These are phyloP conservation scores for Yarrowia keelungensis DNA, from an alignment of 805 yeast genomes.

Conservation along the genomic window DNA sequence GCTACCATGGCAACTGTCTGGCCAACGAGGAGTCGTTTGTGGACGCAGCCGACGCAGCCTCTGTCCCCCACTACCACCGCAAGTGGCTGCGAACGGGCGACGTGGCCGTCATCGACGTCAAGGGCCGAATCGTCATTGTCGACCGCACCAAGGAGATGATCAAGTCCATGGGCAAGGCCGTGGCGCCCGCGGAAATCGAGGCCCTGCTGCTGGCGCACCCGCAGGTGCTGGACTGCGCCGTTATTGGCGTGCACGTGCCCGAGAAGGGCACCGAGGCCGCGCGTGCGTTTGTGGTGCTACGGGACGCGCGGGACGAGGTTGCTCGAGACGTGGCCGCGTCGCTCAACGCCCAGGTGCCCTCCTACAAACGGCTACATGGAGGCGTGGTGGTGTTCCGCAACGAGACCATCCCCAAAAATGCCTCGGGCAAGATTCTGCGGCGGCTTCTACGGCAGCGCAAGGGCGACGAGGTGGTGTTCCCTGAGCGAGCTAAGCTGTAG, in stretches of 20 bases:
- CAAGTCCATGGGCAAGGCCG: conserved; percentile 66
- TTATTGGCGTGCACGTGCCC: conserved; percentile 67
- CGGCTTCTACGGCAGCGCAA: conserved; percentile 75
- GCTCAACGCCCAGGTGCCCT: conserved; percentile 51
- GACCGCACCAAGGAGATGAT: conserved; percentile 52
- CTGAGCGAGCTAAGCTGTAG: conserved; percentile 13
- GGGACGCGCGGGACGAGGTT: conserved; percentile 35
- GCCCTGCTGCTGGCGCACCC: conserved; percentile 76
- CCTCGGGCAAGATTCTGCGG: conserved; percentile 95
- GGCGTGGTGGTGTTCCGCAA: conserved; percentile 63
- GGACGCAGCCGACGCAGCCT: conserved; percentile 38
- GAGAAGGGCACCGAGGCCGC: conserved; percentile 79
- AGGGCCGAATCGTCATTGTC: conserved; percentile 58
- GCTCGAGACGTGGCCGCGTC: conserved; percentile 45
- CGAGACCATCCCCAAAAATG: conserved; percentile 89
- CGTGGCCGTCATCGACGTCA: conserved; percentile 56
- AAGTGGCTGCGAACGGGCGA: conserved; percentile 67
- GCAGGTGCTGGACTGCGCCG: conserved; percentile 84
- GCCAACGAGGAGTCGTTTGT: conserved; percentile 58
- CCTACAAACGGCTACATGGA: conserved; percentile 53
- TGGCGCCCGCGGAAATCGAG: conserved; percentile 96
- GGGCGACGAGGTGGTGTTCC: conserved; percentile 42
- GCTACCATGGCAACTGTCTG: conserved; percentile 58
- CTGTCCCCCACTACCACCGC: conserved; percentile 39
- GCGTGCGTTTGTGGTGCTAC: conserved; percentile 49